Conservation (phyloP, 306 rosid genomes). For the Casuarina glauca region DNA sequence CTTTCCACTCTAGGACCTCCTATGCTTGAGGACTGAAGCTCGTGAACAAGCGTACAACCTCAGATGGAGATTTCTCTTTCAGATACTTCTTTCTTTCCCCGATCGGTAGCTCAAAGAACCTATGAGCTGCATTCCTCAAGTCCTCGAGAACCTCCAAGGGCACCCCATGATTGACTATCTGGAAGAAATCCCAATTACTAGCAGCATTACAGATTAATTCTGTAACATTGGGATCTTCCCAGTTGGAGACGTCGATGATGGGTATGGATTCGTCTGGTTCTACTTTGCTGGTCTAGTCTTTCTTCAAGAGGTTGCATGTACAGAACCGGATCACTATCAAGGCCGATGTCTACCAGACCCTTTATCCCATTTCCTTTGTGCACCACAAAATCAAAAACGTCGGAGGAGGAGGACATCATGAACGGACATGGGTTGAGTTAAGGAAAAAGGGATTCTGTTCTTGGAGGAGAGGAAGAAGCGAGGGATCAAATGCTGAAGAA, state of each 20-base stretch:
- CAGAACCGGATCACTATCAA: conserved; percentile 29
- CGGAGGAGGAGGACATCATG: conserved; percentile 23
- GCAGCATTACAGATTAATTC: conserved; percentile 39
- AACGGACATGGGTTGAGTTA: conserved; percentile 5
- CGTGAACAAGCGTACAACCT: conserved; percentile 30
- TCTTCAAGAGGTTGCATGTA: conserved; percentile 38
- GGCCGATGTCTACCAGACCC: conserved; percentile 37
- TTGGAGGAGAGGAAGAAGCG: no score
- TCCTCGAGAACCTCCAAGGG: conserved; percentile 31
- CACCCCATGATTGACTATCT: conserved; percentile 42
- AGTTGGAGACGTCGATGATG: conserved; percentile 44
- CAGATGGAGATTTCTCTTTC: conserved; percentile 36
- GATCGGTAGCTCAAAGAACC: conserved; percentile 40
- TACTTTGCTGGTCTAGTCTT: conserved; percentile 30
- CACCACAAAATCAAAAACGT: conserved; percentile 38
- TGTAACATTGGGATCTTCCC: conserved; percentile 37
- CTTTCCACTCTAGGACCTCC: conserved; percentile 48
- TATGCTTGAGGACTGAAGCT: conserved; percentile 45
- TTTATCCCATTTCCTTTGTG: conserved; percentile 43
- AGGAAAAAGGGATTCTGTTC: background rate
- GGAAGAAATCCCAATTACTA: conserved; percentile 50
- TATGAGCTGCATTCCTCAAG: conserved; percentile 20
- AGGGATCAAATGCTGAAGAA: no score
- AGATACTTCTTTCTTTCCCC: conserved; percentile 31
- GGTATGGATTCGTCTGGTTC: conserved; percentile 29